phyloP scores from a whole-genome alignment of 2,329 filamentous ascomycete species.

The Ascochyta koolunga region DNA sequence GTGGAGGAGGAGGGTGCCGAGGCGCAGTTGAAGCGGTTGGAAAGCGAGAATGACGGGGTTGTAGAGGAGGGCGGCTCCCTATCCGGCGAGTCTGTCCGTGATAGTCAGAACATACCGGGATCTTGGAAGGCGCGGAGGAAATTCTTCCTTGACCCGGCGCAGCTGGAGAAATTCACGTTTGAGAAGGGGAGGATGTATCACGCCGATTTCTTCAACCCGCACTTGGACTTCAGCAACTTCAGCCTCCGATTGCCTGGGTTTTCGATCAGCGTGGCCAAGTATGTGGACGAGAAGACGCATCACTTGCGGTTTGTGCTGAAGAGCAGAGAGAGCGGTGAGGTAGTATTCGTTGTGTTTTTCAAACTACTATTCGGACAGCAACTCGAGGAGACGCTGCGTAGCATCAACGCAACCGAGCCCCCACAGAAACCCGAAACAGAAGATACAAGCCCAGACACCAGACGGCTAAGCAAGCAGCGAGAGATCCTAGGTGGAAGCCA shows the following conservation, averaged over 20 bases:
- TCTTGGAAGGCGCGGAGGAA: constrained; percentile 54
- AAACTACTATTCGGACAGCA: constrained; percentile 54
- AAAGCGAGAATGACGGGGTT: constrained; percentile 35
- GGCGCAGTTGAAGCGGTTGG: constrained; percentile 31
- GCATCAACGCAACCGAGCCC: too few species aligned
- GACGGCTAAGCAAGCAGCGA: constrained; percentile 1
- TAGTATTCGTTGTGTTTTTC: constrained; percentile 54
- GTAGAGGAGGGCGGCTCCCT: constrained; percentile 46
- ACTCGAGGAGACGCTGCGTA: constrained; percentile 46
- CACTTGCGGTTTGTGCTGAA: constrained; percentile 55
- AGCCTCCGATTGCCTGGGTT: constrained; percentile 54
- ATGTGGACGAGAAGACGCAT: constrained; percentile 57
- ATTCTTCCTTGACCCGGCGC: constrained; percentile 48
- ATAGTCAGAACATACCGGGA: constrained; percentile 42
- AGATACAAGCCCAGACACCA: neutral
- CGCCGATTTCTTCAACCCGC: constrained; percentile 57
- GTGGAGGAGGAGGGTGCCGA: constrained; percentile 20
- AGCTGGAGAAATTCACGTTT: constrained; percentile 48
- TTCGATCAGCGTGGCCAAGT: constrained; percentile 52
- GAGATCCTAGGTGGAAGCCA: constrained; percentile 7
- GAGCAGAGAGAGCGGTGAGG: constrained; percentile 49
- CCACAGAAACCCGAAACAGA: neutral
- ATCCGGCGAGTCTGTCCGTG: constrained; percentile 39
- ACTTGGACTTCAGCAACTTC: constrained; percentile 56
- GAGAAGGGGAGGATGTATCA: constrained; percentile 53